These are phyloP conservation scores for Debaryomyces castellii DNA, from an alignment of 805 yeast species.

Conservation along the genomic window DNA sequence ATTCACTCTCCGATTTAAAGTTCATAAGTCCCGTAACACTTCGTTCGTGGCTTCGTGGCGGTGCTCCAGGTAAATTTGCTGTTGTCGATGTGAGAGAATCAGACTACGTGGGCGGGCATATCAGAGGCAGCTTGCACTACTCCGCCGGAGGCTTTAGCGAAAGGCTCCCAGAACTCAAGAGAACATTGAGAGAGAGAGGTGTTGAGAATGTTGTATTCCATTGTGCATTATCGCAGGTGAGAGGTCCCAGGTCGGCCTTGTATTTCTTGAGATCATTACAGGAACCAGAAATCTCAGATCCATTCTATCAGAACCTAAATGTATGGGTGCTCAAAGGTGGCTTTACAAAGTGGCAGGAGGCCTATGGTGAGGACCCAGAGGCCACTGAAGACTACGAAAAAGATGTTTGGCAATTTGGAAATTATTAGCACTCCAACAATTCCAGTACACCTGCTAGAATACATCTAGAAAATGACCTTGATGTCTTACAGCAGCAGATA, in stretches of 20 bases:
- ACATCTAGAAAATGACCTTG: no score
- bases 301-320: conserved; percentile 32
- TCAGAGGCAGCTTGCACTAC: conserved; percentile 52
- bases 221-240: conserved; percentile 85
- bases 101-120: conserved; percentile 80
- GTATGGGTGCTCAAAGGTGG: conserved; percentile 84
- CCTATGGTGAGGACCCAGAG: conserved; percentile 62
- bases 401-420: conserved; percentile 35
- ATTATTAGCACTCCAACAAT: background rate
- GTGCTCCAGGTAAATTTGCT: conserved; percentile 42
- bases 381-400: conserved; percentile 55
- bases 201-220: conserved; percentile 72
- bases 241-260: conserved; percentile 87
- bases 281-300: conserved; percentile 19
- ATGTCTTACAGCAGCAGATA: no score
- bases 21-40: conserved; percentile 47
- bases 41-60: conserved; percentile 42
- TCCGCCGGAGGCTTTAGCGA: conserved; percentile 50
- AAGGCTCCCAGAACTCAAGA: conserved; percentile 37
- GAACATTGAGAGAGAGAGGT: conserved; percentile 27
- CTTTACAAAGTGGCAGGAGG: conserved; percentile 77
- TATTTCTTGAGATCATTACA: conserved; percentile 48
- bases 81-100: conserved; percentile 85
- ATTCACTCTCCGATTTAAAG: conserved; percentile 42
- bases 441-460: background rate